These are phyloP conservation scores for Basidiobolus meristosporus DNA, from an alignment of 371 early-diverging fungal genomes.

Conservation along the genomic window DNA sequence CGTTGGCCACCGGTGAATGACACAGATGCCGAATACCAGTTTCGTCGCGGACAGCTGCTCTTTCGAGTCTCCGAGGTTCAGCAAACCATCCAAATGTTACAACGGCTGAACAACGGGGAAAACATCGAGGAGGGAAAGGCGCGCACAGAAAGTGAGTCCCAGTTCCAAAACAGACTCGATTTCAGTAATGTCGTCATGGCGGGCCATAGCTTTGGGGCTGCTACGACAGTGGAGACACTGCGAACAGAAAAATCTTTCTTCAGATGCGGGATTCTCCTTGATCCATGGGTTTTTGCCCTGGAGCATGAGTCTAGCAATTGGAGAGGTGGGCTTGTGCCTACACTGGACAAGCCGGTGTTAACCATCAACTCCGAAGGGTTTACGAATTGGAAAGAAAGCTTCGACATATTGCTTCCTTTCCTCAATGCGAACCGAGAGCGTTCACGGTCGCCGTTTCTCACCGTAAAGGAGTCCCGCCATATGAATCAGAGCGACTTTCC, in stretches of 20 bases:
- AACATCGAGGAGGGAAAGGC: not conserved
- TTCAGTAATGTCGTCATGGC: conserved; percentile 15
- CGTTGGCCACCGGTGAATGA: conserved; percentile 6
- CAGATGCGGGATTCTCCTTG: conserved; percentile 15
- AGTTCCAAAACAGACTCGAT: conserved; percentile 15
- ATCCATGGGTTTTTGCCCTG: conserved; percentile 20
- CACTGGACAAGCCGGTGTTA: conserved; percentile 9
- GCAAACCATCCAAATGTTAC: not conserved
- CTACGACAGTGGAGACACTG: conserved; percentile 15
- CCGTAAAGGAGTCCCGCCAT: not conserved
- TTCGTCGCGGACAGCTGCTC: conserved; percentile 14
- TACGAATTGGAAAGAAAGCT: conserved; percentile 12
- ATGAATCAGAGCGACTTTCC: conserved; percentile 3
- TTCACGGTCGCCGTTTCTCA: not conserved
- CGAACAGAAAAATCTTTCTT: conserved; percentile 7
- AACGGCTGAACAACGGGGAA: not conserved
- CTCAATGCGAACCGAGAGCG: not conserved
- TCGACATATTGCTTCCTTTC: conserved; percentile 8
- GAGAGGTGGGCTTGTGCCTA: not conserved
- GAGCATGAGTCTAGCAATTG: conserved; percentile 4
- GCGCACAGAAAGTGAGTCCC: not conserved
- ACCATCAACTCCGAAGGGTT: conserved; percentile 14
- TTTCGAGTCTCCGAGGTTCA: conserved; percentile 17
- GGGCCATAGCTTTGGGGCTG: conserved; percentile 40
- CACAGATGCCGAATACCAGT: conserved; percentile 4